These are phyloP conservation scores for Pseudopyrenochaeta lycopersici DNA, from an alignment of 2,329 filamentous ascomycete species.

Conservation along the genomic window DNA sequence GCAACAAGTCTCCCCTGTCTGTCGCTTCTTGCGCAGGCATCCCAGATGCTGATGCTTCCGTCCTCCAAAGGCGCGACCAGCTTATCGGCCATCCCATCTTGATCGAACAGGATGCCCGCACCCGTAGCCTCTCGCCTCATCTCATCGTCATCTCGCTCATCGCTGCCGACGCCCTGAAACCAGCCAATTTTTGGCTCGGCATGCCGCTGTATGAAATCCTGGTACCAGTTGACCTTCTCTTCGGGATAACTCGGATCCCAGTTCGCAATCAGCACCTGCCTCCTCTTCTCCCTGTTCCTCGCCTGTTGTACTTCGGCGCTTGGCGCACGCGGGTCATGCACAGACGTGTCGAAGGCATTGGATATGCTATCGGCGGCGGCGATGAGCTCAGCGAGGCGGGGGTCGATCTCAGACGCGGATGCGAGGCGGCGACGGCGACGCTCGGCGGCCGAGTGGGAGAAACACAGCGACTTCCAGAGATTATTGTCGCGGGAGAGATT, in stretches of 20 bases:
- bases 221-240: conserved; percentile 83
- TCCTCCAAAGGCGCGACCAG: conserved; percentile 84
- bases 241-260: conserved; percentile 82
- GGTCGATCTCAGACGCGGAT: conserved; percentile 45
- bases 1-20: conserved; percentile 71
- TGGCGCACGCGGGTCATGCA: conserved; percentile 38
- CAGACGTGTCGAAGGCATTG: conserved; percentile 28
- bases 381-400: conserved; percentile 54
- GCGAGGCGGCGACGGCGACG: conserved; percentile 61
- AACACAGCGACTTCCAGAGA: conserved; percentile 80
- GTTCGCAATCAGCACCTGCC: conserved; percentile 71
- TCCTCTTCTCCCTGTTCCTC: conserved; percentile 49
- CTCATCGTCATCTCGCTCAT: conserved; percentile 50
- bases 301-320: conserved; percentile 41
- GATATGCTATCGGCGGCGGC: conserved; percentile 51
- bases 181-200: conserved; percentile 78
- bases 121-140: conserved; percentile 73
- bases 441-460: conserved; percentile 73
- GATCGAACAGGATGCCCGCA: conserved; percentile 70
- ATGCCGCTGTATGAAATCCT: conserved; percentile 85
- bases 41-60: conserved; percentile 88
- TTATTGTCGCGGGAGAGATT: conserved; percentile 75
- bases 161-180: conserved; percentile 69
- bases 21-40: conserved; percentile 62
- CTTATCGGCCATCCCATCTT: conserved; percentile 62